Percentiles rank a stretch among this genome's conserved stretches.
phyloP scores from a whole-genome alignment of 352 stramenopile genomes.

The Peronospora destructor region DNA sequence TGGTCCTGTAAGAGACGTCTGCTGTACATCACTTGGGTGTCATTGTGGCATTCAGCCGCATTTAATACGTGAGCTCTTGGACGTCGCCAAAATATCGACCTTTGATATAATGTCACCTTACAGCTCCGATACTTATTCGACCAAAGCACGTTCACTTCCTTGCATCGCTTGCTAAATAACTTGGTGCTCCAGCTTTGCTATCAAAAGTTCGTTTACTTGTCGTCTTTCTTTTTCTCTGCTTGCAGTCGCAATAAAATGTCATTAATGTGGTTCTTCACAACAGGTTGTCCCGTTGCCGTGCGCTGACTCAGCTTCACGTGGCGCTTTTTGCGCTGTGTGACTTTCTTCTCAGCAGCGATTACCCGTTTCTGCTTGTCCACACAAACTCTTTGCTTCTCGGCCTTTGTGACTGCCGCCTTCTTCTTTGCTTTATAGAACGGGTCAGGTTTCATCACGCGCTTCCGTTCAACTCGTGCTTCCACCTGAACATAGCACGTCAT shows the following conservation, averaged over 20 bases:
- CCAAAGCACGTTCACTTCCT: conserved; percentile 1
- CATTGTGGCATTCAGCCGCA: no score
- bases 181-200: conserved; percentile 12
- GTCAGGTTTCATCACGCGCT: conserved; percentile 45
- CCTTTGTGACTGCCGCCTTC: conserved; percentile 49
- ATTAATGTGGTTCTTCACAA: conserved; percentile 83
- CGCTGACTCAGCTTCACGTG: conserved; percentile 82
- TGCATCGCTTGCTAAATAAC: conserved; percentile 22
- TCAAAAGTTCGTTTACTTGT: conserved; percentile 19
- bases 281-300: conserved; percentile 65
- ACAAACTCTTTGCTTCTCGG: conserved; percentile 37
- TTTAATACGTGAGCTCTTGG: no score
- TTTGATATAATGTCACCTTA: no score
- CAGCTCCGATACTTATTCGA: no score
- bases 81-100: no score
- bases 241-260: conserved; percentile 75
- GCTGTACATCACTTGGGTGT: no score
- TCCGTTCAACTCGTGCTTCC: conserved; percentile 21
- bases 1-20: no score
- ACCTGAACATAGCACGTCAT: conserved; percentile 15
- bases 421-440: conserved; percentile 84
- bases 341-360: conserved; percentile 56
- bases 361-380: conserved; percentile 51
- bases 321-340: conserved; percentile 79
- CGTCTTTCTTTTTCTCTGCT: conserved; percentile 38